A percentile compares a stretch with the other conserved stretches of the same genome.
These are phyloP conservation scores for Colletotrichum simmondsii DNA, from an alignment of 2,329 filamentous ascomycete species.

Conservation along the genomic window DNA sequence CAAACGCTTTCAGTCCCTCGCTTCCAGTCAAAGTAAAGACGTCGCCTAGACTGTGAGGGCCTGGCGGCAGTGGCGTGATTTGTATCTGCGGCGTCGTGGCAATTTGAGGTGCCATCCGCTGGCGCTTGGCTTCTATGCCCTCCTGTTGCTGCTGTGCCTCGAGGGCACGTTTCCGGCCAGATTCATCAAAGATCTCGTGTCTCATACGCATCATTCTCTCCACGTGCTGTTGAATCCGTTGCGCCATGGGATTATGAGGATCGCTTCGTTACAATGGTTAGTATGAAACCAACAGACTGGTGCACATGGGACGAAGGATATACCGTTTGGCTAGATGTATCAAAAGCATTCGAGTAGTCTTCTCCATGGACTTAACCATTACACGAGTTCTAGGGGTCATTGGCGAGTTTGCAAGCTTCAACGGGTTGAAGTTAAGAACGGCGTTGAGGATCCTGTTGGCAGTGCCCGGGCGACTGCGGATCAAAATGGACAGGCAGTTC, in stretches of 20 bases:
- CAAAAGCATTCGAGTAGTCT: constrained; percentile 86
- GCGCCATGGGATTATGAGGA: constrained; percentile 78
- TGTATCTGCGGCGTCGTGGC: constrained; percentile 50
- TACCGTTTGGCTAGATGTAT: constrained; percentile 85
- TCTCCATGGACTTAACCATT: constrained; percentile 92
- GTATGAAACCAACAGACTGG: background rate
- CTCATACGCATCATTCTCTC: constrained; percentile 84
- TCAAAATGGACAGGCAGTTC: constrained; percentile 85
- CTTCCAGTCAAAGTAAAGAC: constrained; percentile 88
- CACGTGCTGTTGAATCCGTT: constrained; percentile 87
- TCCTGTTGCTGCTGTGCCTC: constrained; percentile 74
- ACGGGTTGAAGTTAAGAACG: constrained; percentile 90
- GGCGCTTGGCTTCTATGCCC: constrained; percentile 84
- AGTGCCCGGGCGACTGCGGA: constrained; percentile 83
- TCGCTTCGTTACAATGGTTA: constrained; percentile 66
- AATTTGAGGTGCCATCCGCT: constrained; percentile 63
- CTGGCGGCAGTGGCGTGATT: constrained; percentile 78
- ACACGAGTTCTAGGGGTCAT: constrained; percentile 85
- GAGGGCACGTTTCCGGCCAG: constrained; percentile 79
- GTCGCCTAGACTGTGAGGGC: constrained; percentile 82
- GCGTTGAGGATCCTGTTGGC: constrained; percentile 87
- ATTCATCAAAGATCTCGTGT: constrained; percentile 82
- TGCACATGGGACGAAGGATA: constrained; percentile 36
- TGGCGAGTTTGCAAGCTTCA: constrained; percentile 80
- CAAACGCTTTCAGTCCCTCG: constrained; percentile 79